Conservation (phyloP, 2,329 filamentous ascomycete species). For the Pestalotiopsis sp. region DNA sequence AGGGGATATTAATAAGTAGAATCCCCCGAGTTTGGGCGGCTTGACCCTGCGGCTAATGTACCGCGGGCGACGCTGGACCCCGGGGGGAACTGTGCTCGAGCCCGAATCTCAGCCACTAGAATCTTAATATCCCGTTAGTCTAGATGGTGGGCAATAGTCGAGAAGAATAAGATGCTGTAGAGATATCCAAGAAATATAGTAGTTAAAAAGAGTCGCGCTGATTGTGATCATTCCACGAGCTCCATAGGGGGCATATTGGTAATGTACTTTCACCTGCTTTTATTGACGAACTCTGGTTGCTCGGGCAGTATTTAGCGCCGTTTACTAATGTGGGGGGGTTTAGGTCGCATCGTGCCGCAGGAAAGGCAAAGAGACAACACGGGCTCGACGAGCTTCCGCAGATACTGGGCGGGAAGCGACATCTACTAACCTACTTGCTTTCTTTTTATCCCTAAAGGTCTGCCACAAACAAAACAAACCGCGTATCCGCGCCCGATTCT, state of each 20-base stretch:
- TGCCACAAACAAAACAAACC: not conserved
- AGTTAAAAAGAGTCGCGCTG: not conserved
- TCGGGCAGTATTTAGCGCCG: not conserved
- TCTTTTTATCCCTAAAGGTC: not conserved
- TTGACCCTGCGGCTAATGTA: not conserved
- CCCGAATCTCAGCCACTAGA: not conserved
- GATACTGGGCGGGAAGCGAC: not conserved
- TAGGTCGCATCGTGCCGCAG: not conserved
- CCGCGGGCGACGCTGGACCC: not conserved
- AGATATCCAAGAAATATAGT: not conserved
- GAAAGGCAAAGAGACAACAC: not conserved
- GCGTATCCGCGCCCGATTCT: not conserved
- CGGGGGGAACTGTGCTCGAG: not conserved
- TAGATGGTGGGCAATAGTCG: not conserved
- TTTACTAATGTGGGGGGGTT: not conserved
- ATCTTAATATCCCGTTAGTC: not conserved
- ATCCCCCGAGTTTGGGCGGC: not conserved
- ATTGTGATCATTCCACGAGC: not conserved
- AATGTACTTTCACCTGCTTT: not conserved
- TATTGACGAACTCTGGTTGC: constrained; percentile 1
- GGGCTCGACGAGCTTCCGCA: not conserved
- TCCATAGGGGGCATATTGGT: not conserved
- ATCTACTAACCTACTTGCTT: constrained; percentile 1
- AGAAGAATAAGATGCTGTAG: not conserved
- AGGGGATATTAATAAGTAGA: not conserved